phyloP scores from a whole-genome alignment of 345 rosid genomes.

The Aquilaria sinensis region DNA sequence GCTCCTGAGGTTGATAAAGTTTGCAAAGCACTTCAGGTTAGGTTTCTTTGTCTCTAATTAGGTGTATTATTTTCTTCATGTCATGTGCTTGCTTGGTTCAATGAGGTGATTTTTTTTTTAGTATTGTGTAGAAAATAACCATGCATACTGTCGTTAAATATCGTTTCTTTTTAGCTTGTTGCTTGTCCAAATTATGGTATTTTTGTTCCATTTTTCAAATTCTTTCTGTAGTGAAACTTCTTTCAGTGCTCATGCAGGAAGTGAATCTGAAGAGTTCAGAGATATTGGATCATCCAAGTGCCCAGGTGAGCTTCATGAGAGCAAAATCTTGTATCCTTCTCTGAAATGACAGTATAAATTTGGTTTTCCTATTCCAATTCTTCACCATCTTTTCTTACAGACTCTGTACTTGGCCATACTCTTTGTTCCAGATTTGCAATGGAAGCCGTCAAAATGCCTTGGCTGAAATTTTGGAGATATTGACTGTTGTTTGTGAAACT shows the following conservation, averaged over 20 bases:
- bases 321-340: constrained; percentile 23
- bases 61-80: neutral
- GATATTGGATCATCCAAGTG: constrained; percentile 60
- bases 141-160: neutral
- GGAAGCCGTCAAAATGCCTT: constrained; percentile 83
- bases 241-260: constrained; percentile 61
- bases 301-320: constrained; percentile 50
- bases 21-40: constrained; percentile 97
- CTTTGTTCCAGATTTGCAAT: constrained; percentile 79
- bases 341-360: constrained; percentile 23
- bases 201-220: neutral
- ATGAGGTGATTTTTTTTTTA: neutral
- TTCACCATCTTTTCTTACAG: constrained; percentile 32
- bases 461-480: constrained; percentile 85
- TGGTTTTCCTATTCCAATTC: constrained; percentile 24
- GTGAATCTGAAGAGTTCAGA: constrained; percentile 88
- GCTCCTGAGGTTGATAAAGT: constrained; percentile 96
- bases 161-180: neutral
- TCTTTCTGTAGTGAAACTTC: constrained; percentile 28
- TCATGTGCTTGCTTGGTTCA: constrained; percentile 6
- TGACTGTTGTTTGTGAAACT: constrained; percentile 77
- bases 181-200: neutral
- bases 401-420: constrained; percentile 28
- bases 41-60: constrained; percentile 20
- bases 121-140: neutral